Evolutionary conservation across 331 rosid genomes (phyloP), one percentile per base, ranked within the genome.

Genomic region (Quercus tomentella): DNA sequence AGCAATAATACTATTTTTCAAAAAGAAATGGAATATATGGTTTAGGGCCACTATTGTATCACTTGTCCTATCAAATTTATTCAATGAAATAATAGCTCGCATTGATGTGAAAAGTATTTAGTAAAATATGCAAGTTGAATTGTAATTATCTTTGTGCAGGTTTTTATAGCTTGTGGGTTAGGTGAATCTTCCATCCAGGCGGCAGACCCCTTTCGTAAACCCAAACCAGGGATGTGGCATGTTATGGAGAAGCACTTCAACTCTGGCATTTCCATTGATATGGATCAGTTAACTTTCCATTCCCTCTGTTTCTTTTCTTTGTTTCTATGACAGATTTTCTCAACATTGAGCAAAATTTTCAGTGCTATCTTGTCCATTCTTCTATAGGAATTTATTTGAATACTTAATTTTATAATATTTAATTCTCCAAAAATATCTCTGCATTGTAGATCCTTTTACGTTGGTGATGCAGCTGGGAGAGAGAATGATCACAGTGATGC

Each of bases 401-500:
- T 84, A 3, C 35, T 70, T 28, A 37, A 22, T 70, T 63, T 18
- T 14, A 26, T 67, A 67, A 20, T 8, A 37, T 33, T 67, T 33
- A 67, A 49, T 49, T 15, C 55, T 49, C 55, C 17, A 67, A 67
- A 67, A 35, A 16, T 57, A 81, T 83, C 79, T 82, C 77, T 82
- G 58, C 83, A 58, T 31, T 87, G 79, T 75, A 95, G 97, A 77
- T 92, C 97, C 62, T 95, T 95, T 76, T 95, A 92, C 71, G 97
- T 95, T 17, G 97, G 99, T 33, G 99, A 95, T 77, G 97, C 99
- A 60, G 99, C 99, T 8, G 99, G 99, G 56, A 86, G 99, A 90
- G 18, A 25, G n/a, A 77, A 78, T 1, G 97, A 95, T 88, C 99
- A 92, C 26, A 90, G 99, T 82, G 97, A 91, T 75, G 93, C 97